Evolutionary conservation across 352 stramenopile genomes (phyloP).

Genomic region (Globisporangium spinosum): DNA sequence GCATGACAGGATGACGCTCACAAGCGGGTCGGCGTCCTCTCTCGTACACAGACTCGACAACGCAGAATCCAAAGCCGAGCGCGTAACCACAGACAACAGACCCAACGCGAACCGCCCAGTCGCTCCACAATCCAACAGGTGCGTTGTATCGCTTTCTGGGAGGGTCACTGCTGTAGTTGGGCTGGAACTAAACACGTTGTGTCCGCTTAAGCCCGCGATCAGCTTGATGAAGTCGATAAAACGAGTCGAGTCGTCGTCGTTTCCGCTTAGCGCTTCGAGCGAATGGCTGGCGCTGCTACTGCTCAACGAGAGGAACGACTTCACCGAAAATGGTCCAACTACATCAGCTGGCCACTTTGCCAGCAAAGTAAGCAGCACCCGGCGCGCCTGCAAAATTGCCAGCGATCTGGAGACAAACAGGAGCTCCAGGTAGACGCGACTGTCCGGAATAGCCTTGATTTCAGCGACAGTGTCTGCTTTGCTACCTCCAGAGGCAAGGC

Average conservation of each 20-base stretch:
- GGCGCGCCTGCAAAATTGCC: conserved; percentile 76
- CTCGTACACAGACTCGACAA: conserved; percentile 20
- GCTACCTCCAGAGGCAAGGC: conserved; percentile 37
- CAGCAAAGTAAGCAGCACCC: conserved; percentile 69
- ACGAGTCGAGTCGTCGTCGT: conserved; percentile 32
- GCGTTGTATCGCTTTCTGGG: conserved; percentile 37
- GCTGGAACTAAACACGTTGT: conserved; percentile 30
- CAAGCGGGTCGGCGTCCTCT: conserved; percentile 28
- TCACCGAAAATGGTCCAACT: conserved; percentile 58
- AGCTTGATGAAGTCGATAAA: conserved; percentile 87
- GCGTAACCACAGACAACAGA: conserved; percentile 46
- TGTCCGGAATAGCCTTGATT: conserved; percentile 76
- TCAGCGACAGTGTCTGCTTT: conserved; percentile 70
- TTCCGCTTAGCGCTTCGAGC: background rate
- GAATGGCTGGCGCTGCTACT: background rate
- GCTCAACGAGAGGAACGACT: conserved; percentile 34
- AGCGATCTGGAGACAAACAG: conserved; percentile 72
- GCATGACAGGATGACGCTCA: conserved; percentile 52
- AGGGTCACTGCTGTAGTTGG: conserved; percentile 26
- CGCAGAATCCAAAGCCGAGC: conserved; percentile 40
- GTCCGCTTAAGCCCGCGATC: conserved; percentile 62
- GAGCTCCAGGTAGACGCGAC: conserved; percentile 73
- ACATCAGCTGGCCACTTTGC: conserved; percentile 64
- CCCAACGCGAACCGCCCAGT: conserved; percentile 51
- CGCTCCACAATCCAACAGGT: conserved; percentile 54